Percentiles rank a stretch among this genome's conserved stretches.
Conservation (phyloP, 73 alveolate genomes). For the Paramecium bursaria region DNA sequence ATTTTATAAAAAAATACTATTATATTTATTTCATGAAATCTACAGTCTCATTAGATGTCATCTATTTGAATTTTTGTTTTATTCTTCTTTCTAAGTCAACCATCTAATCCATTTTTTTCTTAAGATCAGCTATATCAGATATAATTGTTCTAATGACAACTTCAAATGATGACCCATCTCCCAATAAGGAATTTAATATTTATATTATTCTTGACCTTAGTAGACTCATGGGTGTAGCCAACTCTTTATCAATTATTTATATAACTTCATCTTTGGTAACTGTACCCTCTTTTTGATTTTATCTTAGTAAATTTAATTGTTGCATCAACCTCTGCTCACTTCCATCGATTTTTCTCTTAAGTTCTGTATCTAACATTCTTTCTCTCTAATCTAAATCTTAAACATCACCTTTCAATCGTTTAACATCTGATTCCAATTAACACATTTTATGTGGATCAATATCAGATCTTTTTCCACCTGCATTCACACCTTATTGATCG, state of each 20-base stretch:
- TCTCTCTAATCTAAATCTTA: conserved; percentile 18
- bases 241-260: conserved; percentile 14
- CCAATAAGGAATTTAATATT: conserved; percentile 7
- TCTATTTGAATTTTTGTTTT: conserved; percentile 14
- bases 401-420: conserved; percentile 40
- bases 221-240: conserved; percentile 52
- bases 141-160: conserved; percentile 5
- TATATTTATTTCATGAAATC: background rate
- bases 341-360: conserved; percentile 51
- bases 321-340: conserved; percentile 43
- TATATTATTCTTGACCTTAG: conserved; percentile 31
- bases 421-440: conserved; percentile 32
- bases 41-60: conserved; percentile 35
- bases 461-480: conserved; percentile 30
- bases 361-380: conserved; percentile 42
- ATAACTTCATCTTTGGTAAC: conserved; percentile 28
- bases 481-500: background rate
- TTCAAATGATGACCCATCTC: conserved; percentile 30
- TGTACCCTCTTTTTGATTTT: conserved; percentile 1
- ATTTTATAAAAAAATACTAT: conserved; percentile 8
- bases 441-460: conserved; percentile 57
- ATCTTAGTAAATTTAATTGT: conserved; percentile 22
- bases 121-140: conserved; percentile 46
- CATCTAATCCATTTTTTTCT: conserved; percentile 32
- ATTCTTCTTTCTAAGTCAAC: conserved; percentile 31